These are phyloP conservation scores for Microglena sp. DNA, from an alignment of 139 green algal species.

Conservation along the genomic window DNA sequence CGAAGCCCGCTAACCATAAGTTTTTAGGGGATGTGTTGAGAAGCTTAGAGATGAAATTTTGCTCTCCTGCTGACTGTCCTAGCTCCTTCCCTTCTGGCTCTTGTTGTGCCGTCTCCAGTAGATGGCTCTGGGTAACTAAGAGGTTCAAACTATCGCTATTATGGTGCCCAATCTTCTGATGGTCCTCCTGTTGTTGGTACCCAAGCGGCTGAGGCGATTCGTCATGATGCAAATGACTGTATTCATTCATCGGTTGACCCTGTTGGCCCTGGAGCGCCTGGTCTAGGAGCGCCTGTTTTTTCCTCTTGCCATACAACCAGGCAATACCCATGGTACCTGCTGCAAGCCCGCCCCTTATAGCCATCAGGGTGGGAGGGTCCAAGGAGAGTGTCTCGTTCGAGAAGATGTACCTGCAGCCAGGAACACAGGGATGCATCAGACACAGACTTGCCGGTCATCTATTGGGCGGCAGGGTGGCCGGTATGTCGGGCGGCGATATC, in stretches of 20 bases:
- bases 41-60: neutral
- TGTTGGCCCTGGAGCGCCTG: neutral
- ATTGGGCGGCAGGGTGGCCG: too few species aligned
- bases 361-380: slow-evolving; percentile 22
- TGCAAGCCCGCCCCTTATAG: slow-evolving; percentile 15
- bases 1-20: slow-evolving; percentile 13
- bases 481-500: too few species aligned
- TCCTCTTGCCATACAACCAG: neutral
- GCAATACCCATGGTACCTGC: neutral
- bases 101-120: neutral
- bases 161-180: neutral
- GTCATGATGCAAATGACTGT: neutral
- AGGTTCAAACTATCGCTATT: neutral
- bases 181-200: neutral
- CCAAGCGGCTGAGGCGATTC: neutral
- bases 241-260: neutral
- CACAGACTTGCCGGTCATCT: too few species aligned
- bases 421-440: too few species aligned
- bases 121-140: too few species aligned
- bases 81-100: neutral
- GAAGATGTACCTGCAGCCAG: too few species aligned
- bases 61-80: neutral
- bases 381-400: neutral
- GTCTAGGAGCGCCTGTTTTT: neutral
- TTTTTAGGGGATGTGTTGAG: neutral